These are phyloP conservation scores for Volvariella volvacea DNA, from an alignment of 1,284 basidiomycete genomes.

Conservation along the genomic window DNA sequence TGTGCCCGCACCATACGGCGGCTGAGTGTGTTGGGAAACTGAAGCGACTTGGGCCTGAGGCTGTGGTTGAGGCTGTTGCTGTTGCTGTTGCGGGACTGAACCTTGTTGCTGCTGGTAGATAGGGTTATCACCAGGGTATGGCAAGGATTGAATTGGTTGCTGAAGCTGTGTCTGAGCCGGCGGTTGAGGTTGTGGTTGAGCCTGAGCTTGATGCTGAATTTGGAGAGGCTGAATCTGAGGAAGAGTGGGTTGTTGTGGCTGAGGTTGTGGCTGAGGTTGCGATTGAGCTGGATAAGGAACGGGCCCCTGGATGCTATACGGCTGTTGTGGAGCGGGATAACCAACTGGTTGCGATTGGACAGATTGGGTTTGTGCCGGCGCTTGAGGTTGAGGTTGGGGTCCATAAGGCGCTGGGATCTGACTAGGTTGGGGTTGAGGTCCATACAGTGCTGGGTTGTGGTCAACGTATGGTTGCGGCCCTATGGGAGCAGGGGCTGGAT, in stretches of 20 bases:
- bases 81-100: constrained; percentile 15
- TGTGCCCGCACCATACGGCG: too few relatives aligned
- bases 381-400: constrained; percentile 11
- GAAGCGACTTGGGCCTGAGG: constrained; percentile 4
- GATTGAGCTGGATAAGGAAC: constrained; percentile 18
- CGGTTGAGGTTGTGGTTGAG: constrained; percentile 13
- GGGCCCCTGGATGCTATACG: constrained; percentile 24
- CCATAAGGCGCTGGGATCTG: constrained; percentile 32
- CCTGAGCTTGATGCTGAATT: constrained; percentile 12
- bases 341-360: constrained; percentile 2
- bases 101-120: constrained; percentile 11
- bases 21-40: too few relatives aligned
- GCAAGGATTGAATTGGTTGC: constrained; percentile 17
- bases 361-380: constrained; percentile 3
- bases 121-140: constrained; percentile 13
- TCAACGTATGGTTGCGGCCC: constrained; percentile 10
- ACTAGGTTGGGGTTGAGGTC: constrained; percentile 28
- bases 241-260: not conserved
- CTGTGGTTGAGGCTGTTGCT: constrained; percentile 17
- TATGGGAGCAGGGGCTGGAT: constrained; percentile 15
- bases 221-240: constrained; percentile 12
- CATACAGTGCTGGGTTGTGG: not conserved
- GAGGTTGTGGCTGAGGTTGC: constrained; percentile 3
- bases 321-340: constrained; percentile 10
- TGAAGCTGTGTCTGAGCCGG: constrained; percentile 16